Percentiles rank a stretch among this genome's conserved stretches.
phyloP scores from a whole-genome alignment of 371 early-diverging fungal genomes.

The Synchytrium microbalum region DNA sequence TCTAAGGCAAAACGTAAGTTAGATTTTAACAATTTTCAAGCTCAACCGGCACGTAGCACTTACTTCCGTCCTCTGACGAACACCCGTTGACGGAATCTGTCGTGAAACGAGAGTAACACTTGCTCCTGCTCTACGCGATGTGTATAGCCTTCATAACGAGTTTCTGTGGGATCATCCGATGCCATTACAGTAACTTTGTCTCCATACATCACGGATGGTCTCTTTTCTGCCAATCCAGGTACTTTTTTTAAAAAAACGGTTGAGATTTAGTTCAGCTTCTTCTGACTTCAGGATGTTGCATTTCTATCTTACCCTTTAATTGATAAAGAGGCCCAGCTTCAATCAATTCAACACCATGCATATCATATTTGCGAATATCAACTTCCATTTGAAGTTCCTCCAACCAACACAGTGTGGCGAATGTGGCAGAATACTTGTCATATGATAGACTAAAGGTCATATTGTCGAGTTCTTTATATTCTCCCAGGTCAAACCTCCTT shows the following conservation, averaged over 20 bases:
- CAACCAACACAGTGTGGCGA: slow-evolving; percentile 1
- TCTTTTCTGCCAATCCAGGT: slow-evolving; percentile 19
- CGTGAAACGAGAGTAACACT: slow-evolving; percentile 13
- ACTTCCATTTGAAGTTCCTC: slow-evolving; percentile 16
- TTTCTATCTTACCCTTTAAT: background rate
- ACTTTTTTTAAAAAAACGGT: slow-evolving; percentile 4
- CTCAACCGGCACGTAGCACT: too few relatives aligned
- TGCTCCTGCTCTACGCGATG: slow-evolving; percentile 8
- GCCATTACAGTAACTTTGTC: slow-evolving; percentile 14
- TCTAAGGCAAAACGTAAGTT: too few relatives aligned
- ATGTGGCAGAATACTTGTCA: background rate
- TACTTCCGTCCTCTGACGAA: slow-evolving; percentile 8
- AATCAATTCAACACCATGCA: slow-evolving; percentile 5
- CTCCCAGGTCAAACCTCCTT: background rate
- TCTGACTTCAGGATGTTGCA: background rate
- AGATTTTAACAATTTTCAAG: too few relatives aligned
- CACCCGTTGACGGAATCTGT: slow-evolving; percentile 5
- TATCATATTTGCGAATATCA: slow-evolving; percentile 20
- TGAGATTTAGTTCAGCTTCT: background rate
- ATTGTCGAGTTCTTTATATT: background rate
- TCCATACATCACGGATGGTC: slow-evolving; percentile 20
- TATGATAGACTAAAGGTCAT: background rate
- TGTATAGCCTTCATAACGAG: background rate
- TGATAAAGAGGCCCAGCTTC: background rate
- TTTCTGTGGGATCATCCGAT: slow-evolving; percentile 4